Base-by-base conservation (phyloP, 768 basidiomycete species). In the Leccinum arenicola region DNA sequence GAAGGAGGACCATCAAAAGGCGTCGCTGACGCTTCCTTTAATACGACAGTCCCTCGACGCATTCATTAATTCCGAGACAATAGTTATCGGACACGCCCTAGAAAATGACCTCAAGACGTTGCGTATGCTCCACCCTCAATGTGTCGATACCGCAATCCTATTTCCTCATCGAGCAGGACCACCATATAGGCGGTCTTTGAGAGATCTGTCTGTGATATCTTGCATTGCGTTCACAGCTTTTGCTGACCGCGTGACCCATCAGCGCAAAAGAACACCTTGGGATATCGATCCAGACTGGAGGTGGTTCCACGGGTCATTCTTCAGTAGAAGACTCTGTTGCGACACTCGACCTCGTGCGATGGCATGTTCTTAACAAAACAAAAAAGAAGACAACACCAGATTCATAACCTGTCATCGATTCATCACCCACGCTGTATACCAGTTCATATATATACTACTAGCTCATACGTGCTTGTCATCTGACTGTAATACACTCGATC, bases 21-120 rank as follows among this genome's bases (percentile, higher is more conserved):
- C 96, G 0, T 68, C 82, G 0, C 77, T 92, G 49, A 81, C 91
- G 9, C 81, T 98, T 2, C 66, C 79, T 4, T 78, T 85, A 2
- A 82, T 93, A 52, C 82, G 92, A 54, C 76, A 78, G 52, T 84
- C 88, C 0, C 79, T 97, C 10, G 85, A 89, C 61, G 72, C 78
- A 15, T 77, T 91, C 68, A 87, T 98, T 56, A 86, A 87, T 55
- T 76, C 85, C 14, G 77, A 90, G 9, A 98, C 96, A 1, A 87
- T 98, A 63, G 76, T 98, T 36, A 87, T 98, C 56, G 96, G 96
- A 2, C 89, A 91, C 73, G 91, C 88, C 0, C 79, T 98, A 19
- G 96, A 98, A 62, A 98, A 98, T 71, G 97, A 99, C 70, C 76
- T 99, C 63, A 91, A 88, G 70, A 89, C 96, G 8, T 75, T 99